These are phyloP conservation scores for Rhynchospora breviuscula DNA, from an alignment of 176 grass and related monocot genomes.

Conservation along the genomic window DNA sequence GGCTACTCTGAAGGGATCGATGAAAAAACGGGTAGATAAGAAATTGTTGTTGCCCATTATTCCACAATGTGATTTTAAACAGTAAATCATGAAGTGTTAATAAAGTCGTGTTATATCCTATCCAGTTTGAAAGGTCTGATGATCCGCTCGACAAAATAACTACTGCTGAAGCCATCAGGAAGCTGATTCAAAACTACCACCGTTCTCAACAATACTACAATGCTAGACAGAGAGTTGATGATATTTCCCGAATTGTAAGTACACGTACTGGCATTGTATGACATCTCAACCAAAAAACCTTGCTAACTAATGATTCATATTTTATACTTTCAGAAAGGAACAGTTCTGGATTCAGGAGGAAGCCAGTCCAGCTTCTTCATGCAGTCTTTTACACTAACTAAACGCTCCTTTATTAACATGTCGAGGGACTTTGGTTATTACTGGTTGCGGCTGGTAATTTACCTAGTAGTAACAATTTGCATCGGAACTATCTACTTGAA, in stretches of 20 bases:
- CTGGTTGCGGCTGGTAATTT: conserved; percentile 92
- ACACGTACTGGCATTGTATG: not conserved
- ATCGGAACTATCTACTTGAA: conserved; percentile 96
- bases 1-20: conserved; percentile 87
- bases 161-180: conserved; percentile 76
- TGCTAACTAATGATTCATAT: not conserved
- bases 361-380: conserved; percentile 93
- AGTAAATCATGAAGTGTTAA: conserved; percentile 7
- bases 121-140: conserved; percentile 65
- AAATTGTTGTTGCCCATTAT: not conserved
- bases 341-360: conserved; percentile 74
- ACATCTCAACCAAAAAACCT: not conserved
- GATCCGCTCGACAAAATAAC: conserved; percentile 85
- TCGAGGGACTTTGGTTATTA: conserved; percentile 95
- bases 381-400: conserved; percentile 82
- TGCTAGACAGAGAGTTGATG: conserved; percentile 78
- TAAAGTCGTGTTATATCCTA: not conserved
- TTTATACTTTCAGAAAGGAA: conserved; percentile 68
- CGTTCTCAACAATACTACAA: conserved; percentile 62
- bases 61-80: not conserved
- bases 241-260: conserved; percentile 77
- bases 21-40: conserved; percentile 63
- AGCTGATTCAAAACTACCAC: conserved; percentile 49
- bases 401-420: conserved; percentile 96
- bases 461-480: conserved; percentile 88